Evolutionary conservation across 148 eudicot species (phyloP).

Genomic region (Fagopyrum homotropicum): DNA sequence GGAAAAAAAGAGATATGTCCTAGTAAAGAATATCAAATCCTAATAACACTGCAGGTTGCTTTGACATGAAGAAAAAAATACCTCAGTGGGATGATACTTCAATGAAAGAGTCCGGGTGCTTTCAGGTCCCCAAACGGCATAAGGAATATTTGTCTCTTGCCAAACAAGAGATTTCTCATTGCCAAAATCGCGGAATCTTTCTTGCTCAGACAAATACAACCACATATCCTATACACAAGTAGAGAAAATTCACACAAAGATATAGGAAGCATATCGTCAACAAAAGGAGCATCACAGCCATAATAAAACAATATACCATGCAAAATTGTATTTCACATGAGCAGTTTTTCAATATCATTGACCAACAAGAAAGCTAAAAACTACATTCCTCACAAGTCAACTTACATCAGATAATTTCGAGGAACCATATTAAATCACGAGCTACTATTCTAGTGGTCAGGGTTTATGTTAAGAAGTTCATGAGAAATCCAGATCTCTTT

Average conservation of each 20-base stretch:
- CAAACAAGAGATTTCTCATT: constrained; percentile 82
- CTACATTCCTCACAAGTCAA: neutral
- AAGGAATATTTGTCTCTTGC: constrained; percentile 96
- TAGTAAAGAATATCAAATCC: constrained; percentile 6
- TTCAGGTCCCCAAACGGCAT: constrained; percentile 86
- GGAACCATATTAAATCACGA: neutral
- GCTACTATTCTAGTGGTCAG: neutral
- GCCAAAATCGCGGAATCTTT: constrained; percentile 71
- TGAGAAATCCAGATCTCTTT: neutral
- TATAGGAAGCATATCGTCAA: neutral
- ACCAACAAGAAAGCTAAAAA: neutral
- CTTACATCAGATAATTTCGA: neutral
- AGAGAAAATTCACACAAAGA: neutral
- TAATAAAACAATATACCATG: neutral
- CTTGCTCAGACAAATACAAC: constrained; percentile 78
- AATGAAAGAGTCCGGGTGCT: constrained; percentile 71
- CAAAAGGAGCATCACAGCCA: neutral
- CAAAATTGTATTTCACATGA: neutral
- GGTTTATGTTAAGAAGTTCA: neutral
- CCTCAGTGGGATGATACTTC: constrained; percentile 85
- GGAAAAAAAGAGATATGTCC: neutral
- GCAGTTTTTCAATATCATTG: neutral
- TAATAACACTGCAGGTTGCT: neutral
- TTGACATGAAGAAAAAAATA: constrained; percentile 15
- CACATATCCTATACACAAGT: constrained; percentile 70